Conservation (phyloP, 2,329 filamentous ascomycete genomes). For the Aspergillus ochraceoroseus region DNA sequence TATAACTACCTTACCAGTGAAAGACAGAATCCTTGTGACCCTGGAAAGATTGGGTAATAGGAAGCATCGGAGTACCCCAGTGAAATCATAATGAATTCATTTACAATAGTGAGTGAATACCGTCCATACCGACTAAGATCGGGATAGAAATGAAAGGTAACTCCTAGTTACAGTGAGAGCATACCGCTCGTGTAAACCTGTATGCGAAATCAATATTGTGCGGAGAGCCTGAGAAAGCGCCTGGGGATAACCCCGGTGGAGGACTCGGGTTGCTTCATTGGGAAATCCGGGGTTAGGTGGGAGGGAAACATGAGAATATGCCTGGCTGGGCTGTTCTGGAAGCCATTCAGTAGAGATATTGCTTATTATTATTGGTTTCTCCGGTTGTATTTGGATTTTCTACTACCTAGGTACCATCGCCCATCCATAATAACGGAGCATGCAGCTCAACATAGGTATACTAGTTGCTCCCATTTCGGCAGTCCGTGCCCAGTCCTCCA, state of each 20-base stretch:
- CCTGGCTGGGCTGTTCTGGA: conserved; percentile 16
- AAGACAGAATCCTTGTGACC: too few relatives aligned
- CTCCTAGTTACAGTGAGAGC: not conserved
- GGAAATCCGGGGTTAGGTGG: conserved; percentile 17
- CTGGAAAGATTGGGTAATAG: not conserved
- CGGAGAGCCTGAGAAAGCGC: not conserved
- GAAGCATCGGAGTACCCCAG: too few relatives aligned
- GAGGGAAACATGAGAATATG: conserved; percentile 13
- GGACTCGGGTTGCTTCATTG: conserved; percentile 15
- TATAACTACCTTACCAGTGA: too few relatives aligned
- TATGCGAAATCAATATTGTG: not conserved
- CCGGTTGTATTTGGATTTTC: not conserved
- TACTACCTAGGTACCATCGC: not conserved
- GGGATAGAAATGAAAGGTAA: not conserved
- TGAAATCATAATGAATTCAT: conserved; percentile 4
- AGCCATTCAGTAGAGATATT: conserved; percentile 13
- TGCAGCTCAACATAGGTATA: too few relatives aligned
- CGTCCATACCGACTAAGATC: not conserved
- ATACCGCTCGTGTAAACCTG: not conserved
- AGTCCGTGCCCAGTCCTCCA: conserved; percentile 9
- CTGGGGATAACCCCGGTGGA: not conserved
- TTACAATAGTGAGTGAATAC: not conserved
- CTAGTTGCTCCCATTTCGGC: conserved; percentile 10
- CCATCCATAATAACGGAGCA: too few relatives aligned
- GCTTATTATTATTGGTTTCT: not conserved